Evolutionary conservation across 1,284 basidiomycete species (phyloP).

Genomic region (Trichosporon faecale): DNA sequence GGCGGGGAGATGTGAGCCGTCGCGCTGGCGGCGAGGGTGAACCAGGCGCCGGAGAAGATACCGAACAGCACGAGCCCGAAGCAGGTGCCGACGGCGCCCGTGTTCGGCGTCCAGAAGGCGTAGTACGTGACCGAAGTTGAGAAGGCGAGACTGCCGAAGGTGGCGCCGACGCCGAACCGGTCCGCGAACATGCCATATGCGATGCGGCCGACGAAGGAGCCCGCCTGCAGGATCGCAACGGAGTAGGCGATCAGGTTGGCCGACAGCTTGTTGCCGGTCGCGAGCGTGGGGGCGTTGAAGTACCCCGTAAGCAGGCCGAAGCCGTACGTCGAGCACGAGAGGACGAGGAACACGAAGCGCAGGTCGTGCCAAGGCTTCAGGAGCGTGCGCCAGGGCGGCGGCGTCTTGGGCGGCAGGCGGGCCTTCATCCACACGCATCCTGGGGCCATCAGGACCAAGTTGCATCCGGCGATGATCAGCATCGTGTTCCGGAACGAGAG

Average conservation of each 20-base stretch:
- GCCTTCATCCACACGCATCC: slow-evolving; percentile 28
- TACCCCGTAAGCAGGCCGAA: slow-evolving; percentile 34
- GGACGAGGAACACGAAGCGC: slow-evolving; percentile 35
- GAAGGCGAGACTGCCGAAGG: slow-evolving; percentile 25
- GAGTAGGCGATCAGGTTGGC: slow-evolving; percentile 24
- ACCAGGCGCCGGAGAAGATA: slow-evolving; percentile 40
- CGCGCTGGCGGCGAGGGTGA: slow-evolving; percentile 41
- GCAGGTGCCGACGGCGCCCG: slow-evolving; percentile 23
- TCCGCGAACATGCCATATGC: slow-evolving; percentile 30
- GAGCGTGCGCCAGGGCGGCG: slow-evolving; percentile 20
- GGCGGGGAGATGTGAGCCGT: slow-evolving; percentile 19
- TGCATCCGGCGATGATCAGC: slow-evolving; percentile 29
- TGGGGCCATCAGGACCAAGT: slow-evolving; percentile 27
- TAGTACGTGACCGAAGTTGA: slow-evolving; percentile 22
- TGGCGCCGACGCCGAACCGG: slow-evolving; percentile 27
- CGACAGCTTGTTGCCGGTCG: slow-evolving; percentile 17
- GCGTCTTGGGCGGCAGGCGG: slow-evolving; percentile 27
- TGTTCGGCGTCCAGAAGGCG: slow-evolving; percentile 30
- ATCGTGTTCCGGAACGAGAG: slow-evolving; percentile 30
- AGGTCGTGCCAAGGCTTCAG: slow-evolving; percentile 35
- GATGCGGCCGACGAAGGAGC: slow-evolving; percentile 30
- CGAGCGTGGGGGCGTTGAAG: slow-evolving; percentile 37
- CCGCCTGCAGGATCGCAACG: slow-evolving; percentile 31
- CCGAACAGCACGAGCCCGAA: slow-evolving; percentile 47
- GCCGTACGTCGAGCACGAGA: slow-evolving; percentile 25